Percentiles rank a stretch among this genome's conserved stretches.
Evolutionary conservation across 192 early-diverging fungal species (phyloP).

Genomic region (Backusella australiensis): DNA sequence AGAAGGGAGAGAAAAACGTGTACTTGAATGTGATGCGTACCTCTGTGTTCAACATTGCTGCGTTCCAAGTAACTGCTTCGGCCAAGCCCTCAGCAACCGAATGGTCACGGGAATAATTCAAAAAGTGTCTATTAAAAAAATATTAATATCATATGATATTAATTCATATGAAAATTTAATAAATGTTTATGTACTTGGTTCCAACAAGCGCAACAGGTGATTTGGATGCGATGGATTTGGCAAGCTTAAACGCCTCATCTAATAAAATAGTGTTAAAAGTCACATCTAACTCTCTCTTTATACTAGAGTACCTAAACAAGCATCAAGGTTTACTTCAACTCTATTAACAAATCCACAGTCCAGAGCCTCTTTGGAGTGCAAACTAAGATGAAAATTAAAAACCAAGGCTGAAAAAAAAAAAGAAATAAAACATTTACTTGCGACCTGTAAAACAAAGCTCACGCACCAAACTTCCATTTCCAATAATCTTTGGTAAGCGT

Average conservation of each 20-base stretch:
- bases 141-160: not conserved
- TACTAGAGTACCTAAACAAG: slow-evolving; percentile 42
- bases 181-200: slow-evolving; percentile 64
- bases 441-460: slow-evolving; percentile 88
- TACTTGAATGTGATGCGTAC: slow-evolving; percentile 22
- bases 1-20: not conserved
- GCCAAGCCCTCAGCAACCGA: slow-evolving; percentile 82
- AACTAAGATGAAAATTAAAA: slow-evolving; percentile 22
- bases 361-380: slow-evolving; percentile 58
- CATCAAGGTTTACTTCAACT: slow-evolving; percentile 43
- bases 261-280: not conserved
- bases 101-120: slow-evolving; percentile 94
- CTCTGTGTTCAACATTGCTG: slow-evolving; percentile 74
- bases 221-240: slow-evolving; percentile 80
- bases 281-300: not conserved
- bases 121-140: slow-evolving; percentile 50
- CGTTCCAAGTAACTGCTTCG: slow-evolving; percentile 89
- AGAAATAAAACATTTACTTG: slow-evolving; percentile 38
- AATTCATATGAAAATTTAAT: not conserved
- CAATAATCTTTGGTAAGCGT: slow-evolving; percentile 91
- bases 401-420: not conserved
- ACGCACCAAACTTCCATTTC: slow-evolving; percentile 86
- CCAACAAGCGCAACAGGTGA: slow-evolving; percentile 84
- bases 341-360: slow-evolving; percentile 55
- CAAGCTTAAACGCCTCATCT: slow-evolving; percentile 67